Evolutionary conservation across 768 basidiomycete species (phyloP).

Genomic region (Lactarius vividus): DNA sequence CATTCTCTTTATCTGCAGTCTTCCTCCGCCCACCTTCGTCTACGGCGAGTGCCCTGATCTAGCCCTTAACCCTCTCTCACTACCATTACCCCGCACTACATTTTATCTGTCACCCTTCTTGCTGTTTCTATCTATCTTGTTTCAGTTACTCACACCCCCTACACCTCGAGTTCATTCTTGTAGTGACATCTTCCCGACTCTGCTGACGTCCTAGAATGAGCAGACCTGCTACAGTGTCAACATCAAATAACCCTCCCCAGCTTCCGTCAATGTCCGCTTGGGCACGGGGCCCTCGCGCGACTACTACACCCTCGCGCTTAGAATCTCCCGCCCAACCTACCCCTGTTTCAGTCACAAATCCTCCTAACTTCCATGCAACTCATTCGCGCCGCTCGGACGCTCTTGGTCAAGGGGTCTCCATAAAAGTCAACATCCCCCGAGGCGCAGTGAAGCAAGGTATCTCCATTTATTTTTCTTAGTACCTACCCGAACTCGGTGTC

Average conservation of each 20-base stretch:
- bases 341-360: conserved; percentile 38
- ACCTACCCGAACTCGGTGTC: conserved; percentile 15
- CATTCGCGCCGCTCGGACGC: conserved; percentile 80
- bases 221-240: conserved; percentile 78
- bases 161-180: background rate
- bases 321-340: conserved; percentile 60
- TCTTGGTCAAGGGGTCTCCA: conserved; percentile 64
- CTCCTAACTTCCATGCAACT: conserved; percentile 42
- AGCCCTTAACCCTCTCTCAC: no score
- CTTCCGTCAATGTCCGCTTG: conserved; percentile 84
- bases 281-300: conserved; percentile 78
- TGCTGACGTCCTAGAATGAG: conserved; percentile 69
- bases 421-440: conserved; percentile 72
- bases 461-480: conserved; percentile 2
- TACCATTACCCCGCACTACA: background rate
- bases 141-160: background rate
- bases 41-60: no score
- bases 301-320: conserved; percentile 62
- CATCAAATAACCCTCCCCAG: conserved; percentile 68
- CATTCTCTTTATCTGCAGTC: no score
- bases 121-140: background rate
- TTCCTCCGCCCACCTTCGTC: no score
- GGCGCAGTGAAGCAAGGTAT: conserved; percentile 68
- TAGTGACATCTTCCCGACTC: background rate
- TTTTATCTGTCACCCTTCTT: background rate